Evolutionary conservation across 1,139 yeast species (phyloP).

Genomic region (Yamadazyma friedrichii): DNA sequence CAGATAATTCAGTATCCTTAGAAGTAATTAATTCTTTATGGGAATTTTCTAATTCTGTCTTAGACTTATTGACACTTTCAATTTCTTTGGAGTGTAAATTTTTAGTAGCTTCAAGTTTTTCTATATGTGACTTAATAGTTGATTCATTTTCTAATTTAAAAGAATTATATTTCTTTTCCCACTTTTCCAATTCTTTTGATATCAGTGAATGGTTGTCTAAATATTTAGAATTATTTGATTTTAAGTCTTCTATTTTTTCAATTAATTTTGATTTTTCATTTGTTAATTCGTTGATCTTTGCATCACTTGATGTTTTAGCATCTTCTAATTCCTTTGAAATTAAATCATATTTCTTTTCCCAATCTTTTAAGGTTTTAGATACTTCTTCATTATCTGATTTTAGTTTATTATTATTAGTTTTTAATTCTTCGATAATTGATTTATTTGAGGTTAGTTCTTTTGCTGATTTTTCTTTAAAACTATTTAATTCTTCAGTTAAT

Average conservation of each 20-base stretch:
- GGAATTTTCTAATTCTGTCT: neutral
- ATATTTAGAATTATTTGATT: conserved; percentile 1
- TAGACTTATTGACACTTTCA: neutral
- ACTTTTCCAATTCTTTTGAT: conserved; percentile 7
- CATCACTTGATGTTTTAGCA: neutral
- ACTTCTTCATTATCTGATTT: conserved; percentile 5
- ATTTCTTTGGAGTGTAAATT: conserved; percentile 4
- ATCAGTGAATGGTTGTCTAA: conserved; percentile 1
- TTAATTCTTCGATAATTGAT: conserved; percentile 5
- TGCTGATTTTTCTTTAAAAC: neutral
- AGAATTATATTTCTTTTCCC: conserved; percentile 5
- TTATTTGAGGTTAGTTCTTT: conserved; percentile 3
- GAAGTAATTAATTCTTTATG: neutral
- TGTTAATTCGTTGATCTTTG: neutral
- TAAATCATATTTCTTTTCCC: neutral
- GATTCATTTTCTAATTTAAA: conserved; percentile 2
- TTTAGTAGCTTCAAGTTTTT: neutral
- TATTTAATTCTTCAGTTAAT: conserved; percentile 7
- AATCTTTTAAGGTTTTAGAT: conserved; percentile 2
- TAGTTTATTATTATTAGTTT: neutral
- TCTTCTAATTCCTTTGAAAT: conserved; percentile 3
- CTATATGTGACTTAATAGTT: conserved; percentile 1
- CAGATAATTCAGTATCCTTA: neutral
- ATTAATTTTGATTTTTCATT: conserved; percentile 11
- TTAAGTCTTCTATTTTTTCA: conserved; percentile 9